Conservation (phyloP, 495 filamentous ascomycete genomes). For the Astrothelium macrocarpum region DNA sequence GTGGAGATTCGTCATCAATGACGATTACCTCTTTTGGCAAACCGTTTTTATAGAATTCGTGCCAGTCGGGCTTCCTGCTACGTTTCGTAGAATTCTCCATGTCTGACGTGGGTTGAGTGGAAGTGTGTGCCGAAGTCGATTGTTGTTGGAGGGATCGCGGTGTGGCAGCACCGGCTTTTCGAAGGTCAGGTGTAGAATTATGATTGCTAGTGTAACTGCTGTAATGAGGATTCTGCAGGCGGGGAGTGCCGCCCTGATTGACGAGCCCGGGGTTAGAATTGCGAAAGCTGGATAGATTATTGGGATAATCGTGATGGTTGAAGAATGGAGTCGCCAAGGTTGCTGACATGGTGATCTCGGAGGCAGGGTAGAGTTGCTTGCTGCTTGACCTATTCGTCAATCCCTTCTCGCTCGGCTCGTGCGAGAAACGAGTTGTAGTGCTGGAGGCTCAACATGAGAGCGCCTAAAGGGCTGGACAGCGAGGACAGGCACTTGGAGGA, state of each 20-base stretch:
- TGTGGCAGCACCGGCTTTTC: slow-evolving; percentile 24
- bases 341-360: neutral
- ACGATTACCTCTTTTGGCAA: slow-evolving; percentile 89
- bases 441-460: neutral
- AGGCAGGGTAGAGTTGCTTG: neutral
- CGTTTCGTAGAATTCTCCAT: slow-evolving; percentile 5
- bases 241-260: slow-evolving; percentile 9
- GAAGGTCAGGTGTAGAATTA: slow-evolving; percentile 25
- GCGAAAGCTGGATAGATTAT: slow-evolving; percentile 4
- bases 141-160: slow-evolving; percentile 16
- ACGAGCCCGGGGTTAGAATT: neutral
- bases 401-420: slow-evolving; percentile 1
- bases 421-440: neutral
- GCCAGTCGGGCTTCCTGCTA: slow-evolving; percentile 57
- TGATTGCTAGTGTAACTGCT: slow-evolving; percentile 22
- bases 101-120: slow-evolving; percentile 6
- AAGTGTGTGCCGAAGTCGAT: slow-evolving; percentile 4
- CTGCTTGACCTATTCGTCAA: neutral
- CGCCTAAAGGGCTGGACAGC: neutral
- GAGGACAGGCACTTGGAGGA: neutral
- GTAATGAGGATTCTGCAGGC: slow-evolving; percentile 23
- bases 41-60: slow-evolving; percentile 85
- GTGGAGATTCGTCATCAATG: slow-evolving; percentile 81
- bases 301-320: slow-evolving; percentile 6
- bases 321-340: slow-evolving; percentile 1